These are phyloP conservation scores for Yarrowia phangngaensis DNA, from an alignment of 805 yeast species.

Conservation along the genomic window DNA sequence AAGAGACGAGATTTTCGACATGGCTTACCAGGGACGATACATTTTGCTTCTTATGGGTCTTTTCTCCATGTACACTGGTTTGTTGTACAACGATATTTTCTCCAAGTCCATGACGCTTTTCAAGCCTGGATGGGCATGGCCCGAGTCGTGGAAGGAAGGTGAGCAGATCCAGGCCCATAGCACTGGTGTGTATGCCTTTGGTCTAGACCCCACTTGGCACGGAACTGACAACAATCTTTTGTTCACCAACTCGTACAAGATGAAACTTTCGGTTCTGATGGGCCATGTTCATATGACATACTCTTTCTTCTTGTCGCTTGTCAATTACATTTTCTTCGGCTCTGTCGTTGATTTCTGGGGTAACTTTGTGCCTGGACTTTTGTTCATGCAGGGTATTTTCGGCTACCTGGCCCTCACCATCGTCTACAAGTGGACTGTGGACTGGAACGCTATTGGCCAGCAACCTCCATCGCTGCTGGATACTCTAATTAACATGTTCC, in stretches of 20 bases:
- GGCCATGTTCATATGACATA: slow-evolving; percentile 94
- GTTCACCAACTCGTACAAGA: slow-evolving; percentile 92
- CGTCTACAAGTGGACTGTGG: slow-evolving; percentile 89
- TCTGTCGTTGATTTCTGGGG: slow-evolving; percentile 80
- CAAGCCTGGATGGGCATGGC: slow-evolving; percentile 93
- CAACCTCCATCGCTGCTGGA: slow-evolving; percentile 92
- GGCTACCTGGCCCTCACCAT: slow-evolving; percentile 86
- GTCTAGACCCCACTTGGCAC: slow-evolving; percentile 95
- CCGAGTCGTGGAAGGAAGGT: slow-evolving; percentile 64
- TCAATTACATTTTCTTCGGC: slow-evolving; percentile 66
- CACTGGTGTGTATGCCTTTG: slow-evolving; percentile 71
- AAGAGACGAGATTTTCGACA: slow-evolving; percentile 90
- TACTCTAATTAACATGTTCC: slow-evolving; percentile 93
- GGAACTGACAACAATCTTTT: slow-evolving; percentile 88
- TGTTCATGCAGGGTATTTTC: slow-evolving; percentile 94
- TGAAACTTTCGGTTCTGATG: slow-evolving; percentile 92
- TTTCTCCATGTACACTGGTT: slow-evolving; percentile 93
- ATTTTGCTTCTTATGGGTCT: slow-evolving; percentile 87
- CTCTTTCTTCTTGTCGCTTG: slow-evolving; percentile 77
- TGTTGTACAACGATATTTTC: slow-evolving; percentile 88
- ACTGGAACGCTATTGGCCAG: slow-evolving; percentile 73
- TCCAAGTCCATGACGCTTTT: slow-evolving; percentile 87
- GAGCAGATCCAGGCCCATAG: slow-evolving; percentile 63
- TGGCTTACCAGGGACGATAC: slow-evolving; percentile 93
- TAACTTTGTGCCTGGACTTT: slow-evolving; percentile 87